Conservation (phyloP, 225 moss, liverwort and hornwort species). For the Physcomitrium patens region DNA sequence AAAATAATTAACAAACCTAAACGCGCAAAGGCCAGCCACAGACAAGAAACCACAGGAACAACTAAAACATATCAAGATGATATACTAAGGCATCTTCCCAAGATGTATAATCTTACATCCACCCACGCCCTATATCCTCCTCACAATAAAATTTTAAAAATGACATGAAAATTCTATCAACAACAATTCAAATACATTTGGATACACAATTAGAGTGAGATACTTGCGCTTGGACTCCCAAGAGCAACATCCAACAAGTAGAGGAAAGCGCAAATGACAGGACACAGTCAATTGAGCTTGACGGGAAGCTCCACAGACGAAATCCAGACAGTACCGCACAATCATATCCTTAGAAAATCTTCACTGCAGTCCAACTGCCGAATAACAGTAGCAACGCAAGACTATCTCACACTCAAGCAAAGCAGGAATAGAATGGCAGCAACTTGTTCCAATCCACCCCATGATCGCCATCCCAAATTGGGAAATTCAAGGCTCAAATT, state of each 20-base stretch:
- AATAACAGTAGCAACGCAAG: background rate
- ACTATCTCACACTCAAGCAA: too few relatives aligned
- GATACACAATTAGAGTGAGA: background rate
- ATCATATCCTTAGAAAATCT: background rate
- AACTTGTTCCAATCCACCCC: background rate
- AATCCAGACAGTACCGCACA: constrained; percentile 5
- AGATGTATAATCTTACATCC: too few relatives aligned
- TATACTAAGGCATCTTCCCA: background rate
- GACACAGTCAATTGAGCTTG: constrained; percentile 20
- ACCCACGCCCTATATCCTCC: too few relatives aligned
- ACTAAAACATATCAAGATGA: background rate
- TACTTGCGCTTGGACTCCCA: background rate
- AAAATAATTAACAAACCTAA: constrained; percentile 23
- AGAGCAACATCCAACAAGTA: background rate
- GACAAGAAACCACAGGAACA: constrained; percentile 1
- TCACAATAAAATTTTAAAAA: background rate
- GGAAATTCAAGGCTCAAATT: background rate
- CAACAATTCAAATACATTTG: constrained; percentile 1
- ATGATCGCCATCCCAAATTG: constrained; percentile 14
- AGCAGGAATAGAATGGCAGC: too few relatives aligned
- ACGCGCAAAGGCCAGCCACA: constrained; percentile 4
- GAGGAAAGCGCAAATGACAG: background rate
- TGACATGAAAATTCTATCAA: background rate
- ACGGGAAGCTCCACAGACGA: constrained; percentile 11
- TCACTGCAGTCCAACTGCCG: background rate